Evolutionary conservation across 2,329 filamentous ascomycete genomes (phyloP).

Genomic region (Trichophyton benhamiae): DNA sequence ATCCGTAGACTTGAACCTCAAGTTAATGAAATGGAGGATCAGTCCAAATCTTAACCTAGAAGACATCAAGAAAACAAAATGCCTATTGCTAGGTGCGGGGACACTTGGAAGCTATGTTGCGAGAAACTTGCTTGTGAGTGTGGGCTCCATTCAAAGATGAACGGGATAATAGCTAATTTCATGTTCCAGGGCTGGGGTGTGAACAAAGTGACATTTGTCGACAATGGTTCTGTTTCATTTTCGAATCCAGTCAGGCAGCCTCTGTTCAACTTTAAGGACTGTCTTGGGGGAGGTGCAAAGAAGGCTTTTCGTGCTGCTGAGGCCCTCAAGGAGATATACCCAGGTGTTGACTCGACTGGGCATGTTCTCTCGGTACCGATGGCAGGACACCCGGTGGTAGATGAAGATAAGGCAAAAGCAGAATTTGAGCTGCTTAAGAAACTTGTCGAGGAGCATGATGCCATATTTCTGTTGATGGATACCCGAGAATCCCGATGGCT

Average conservation of each 20-base stretch:
- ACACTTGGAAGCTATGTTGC: constrained; percentile 91
- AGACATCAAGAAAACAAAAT: constrained; percentile 76
- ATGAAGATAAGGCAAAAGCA: constrained; percentile 54
- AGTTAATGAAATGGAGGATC: constrained; percentile 98
- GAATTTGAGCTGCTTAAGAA: constrained; percentile 65
- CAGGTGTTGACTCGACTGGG: constrained; percentile 70
- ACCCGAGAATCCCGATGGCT: constrained; percentile 90
- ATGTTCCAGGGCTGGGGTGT: constrained; percentile 67
- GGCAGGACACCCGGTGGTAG: constrained; percentile 77
- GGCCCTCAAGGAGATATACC: constrained; percentile 74
- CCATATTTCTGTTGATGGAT: constrained; percentile 93
- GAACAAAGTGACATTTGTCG: constrained; percentile 86
- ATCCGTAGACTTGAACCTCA: constrained; percentile 89
- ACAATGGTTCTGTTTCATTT: constrained; percentile 85
- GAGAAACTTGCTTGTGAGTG: constrained; percentile 58
- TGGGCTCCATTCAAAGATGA: background rate
- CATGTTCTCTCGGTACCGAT: constrained; percentile 82
- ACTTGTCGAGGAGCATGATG: constrained; percentile 76
- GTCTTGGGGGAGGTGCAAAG: constrained; percentile 65
- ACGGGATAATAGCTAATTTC: background rate
- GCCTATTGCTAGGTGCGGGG: constrained; percentile 79
- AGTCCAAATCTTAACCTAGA: constrained; percentile 80
- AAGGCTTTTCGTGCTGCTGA: constrained; percentile 75
- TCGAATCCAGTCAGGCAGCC: constrained; percentile 95
- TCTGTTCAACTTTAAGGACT: constrained; percentile 82